phyloP scores from a whole-genome alignment of 2,329 filamentous ascomycete genomes.

The Epichloe gansuensis region DNA sequence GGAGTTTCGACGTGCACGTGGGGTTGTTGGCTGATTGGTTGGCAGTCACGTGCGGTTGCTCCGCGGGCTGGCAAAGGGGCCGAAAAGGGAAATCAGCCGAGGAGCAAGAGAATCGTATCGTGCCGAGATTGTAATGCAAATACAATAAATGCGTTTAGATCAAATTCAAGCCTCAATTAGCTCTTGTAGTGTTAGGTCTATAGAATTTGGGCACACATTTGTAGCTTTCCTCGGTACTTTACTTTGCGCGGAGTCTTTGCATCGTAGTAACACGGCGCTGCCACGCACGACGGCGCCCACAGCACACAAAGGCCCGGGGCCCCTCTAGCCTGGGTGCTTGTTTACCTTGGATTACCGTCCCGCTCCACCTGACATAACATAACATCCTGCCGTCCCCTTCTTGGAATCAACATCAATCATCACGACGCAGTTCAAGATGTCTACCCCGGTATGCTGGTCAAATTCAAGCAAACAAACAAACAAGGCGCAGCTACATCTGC shows the following conservation, averaged over 20 bases:
- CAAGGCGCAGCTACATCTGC: background rate
- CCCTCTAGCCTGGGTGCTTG: background rate
- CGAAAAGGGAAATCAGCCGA: too few relatives aligned
- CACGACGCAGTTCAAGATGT: conserved; percentile 18
- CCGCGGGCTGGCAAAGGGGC: conserved; percentile 6
- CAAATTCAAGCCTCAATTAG: too few relatives aligned
- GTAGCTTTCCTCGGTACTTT: background rate
- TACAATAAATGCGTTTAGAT: too few relatives aligned
- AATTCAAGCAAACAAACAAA: background rate
- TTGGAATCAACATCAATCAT: conserved; percentile 5
- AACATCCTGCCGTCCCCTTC: background rate
- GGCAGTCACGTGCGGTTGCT: conserved; percentile 16
- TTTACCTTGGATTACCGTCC: background rate
- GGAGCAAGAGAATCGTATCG: too few relatives aligned
- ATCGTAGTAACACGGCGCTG: background rate
- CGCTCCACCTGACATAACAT: background rate
- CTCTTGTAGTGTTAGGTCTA: background rate
- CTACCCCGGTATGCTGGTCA: conserved; percentile 22
- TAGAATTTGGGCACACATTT: background rate
- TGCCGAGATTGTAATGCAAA: too few relatives aligned
- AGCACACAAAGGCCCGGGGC: background rate
- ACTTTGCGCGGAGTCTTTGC: too few relatives aligned
- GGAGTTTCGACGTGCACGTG: conserved; percentile 16
- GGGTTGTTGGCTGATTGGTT: conserved; percentile 17
- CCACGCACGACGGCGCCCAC: background rate